Evolutionary conservation across 2,329 filamentous ascomycete genomes (phyloP), one percentile per base, ranked within the genome.

Genomic region (Pseudocercospora ulei): DNA sequence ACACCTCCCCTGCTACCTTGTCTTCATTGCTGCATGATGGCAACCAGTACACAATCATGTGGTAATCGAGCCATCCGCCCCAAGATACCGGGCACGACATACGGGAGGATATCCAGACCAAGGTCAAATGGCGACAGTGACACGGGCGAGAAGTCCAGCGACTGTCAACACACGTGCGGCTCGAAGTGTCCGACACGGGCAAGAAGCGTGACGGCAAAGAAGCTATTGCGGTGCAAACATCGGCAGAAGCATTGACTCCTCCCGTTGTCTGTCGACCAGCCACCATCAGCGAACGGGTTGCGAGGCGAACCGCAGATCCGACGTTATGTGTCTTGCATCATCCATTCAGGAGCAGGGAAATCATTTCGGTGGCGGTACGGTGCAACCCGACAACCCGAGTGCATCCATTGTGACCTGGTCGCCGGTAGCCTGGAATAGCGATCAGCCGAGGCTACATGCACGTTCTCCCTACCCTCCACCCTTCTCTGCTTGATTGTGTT

Each of bases 181-280:
- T 17, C 5, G 28, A 20, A 31, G 16, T 18, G 13, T 31, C 28
- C 17, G 29, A 33, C 22, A 22, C 34, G 17, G 25, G 37, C 18
- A 30, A 38, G 31, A 35, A 40, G 11, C 35, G 30, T 17, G 48
- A 45, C 31, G 48, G 46, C 7, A 44, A 45, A 16, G 48, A 51
- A 26, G 38, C 46, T 5, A 46, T 51, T 1, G 46, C 48, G 7
- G 48, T 46, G 39, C 13, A 51, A 45, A 35, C n/a, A n/a, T n/a
- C n/a, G n/a, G n/a, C n/a, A n/a, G n/a, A n/a, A n/a, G n/a, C n/a
- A n/a, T n/a, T n/a, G n/a, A n/a, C n/a, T n/a, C n/a, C n/a, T n/a
- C n/a, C n/a, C n/a, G n/a, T n/a, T n/a, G n/a, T n/a, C n/a, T n/a
- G n/a, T n/a, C n/a, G n/a, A n/a, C n/a, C n/a, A n/a, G n/a, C n/a